A percentile compares a stretch with the other conserved stretches of the same genome.
Conservation (phyloP, 306 rosid genomes). For the Trichosanthes truncata region DNA sequence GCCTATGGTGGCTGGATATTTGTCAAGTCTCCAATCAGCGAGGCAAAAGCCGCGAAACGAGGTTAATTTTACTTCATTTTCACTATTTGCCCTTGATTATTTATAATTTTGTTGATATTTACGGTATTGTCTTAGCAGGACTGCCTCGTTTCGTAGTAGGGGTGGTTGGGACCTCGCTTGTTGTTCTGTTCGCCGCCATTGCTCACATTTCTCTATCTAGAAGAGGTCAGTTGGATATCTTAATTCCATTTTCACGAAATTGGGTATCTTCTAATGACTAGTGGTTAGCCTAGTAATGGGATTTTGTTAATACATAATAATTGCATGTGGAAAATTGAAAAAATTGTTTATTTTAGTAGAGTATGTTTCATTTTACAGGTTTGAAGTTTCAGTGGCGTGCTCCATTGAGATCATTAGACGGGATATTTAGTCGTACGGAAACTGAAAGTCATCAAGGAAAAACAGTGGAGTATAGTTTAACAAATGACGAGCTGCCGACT, state of each 20-base stretch:
- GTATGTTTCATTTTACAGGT: slow-evolving; percentile 28
- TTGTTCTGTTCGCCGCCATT: slow-evolving; percentile 36
- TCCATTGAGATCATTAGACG: slow-evolving; percentile 37
- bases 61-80: slow-evolving; percentile 16
- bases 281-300: background rate
- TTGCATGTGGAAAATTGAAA: background rate
- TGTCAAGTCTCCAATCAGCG: slow-evolving; percentile 23
- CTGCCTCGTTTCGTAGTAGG: slow-evolving; percentile 28
- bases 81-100: background rate
- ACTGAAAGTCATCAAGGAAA: slow-evolving; percentile 6
- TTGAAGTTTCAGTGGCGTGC: slow-evolving; percentile 32
- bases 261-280: background rate
- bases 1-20: slow-evolving; percentile 58
- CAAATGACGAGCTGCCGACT: slow-evolving; percentile 16
- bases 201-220: slow-evolving; percentile 39
- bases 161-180: slow-evolving; percentile 49
- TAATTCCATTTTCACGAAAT: background rate
- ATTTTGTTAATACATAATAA: background rate
- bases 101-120: background rate
- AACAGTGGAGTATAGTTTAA: slow-evolving; percentile 14
- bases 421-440: slow-evolving; percentile 22
- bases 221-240: slow-evolving; percentile 35
- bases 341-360: background rate
- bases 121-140: slow-evolving; percentile 23
- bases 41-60: slow-evolving; percentile 10